phyloP scores from a whole-genome alignment of 1,139 yeast genomes.

The Yamadazyma diddensiae region DNA sequence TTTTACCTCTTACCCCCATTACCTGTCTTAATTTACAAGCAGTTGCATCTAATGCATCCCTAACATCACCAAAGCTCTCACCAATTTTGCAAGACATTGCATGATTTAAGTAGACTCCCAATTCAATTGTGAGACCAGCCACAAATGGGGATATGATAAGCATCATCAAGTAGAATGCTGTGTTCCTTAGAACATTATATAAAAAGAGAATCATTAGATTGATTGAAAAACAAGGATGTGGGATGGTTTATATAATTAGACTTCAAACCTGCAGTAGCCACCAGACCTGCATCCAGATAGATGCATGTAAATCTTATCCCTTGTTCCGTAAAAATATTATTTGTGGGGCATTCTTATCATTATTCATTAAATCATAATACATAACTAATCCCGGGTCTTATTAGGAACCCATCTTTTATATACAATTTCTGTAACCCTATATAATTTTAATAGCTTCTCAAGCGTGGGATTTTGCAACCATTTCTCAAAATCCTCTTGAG shows the following conservation, averaged over 20 bases:
- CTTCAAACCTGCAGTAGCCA: no score
- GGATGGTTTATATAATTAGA: no score
- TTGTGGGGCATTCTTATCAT: no score
- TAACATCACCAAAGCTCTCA: neutral
- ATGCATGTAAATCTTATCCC: no score
- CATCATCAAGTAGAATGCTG: constrained; percentile 1
- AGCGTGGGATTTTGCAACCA: no score
- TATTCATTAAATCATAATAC: neutral
- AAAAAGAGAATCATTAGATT: neutral
- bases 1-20: no score
- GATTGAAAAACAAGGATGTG: neutral
- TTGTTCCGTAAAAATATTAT: neutral
- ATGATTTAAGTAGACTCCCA: neutral
- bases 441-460: constrained; percentile 38
- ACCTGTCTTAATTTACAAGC: neutral
- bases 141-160: neutral
- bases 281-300: no score
- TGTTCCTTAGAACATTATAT: neutral
- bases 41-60: neutral
- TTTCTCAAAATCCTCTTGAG: constrained; percentile 43
- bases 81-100: neutral
- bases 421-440: constrained; percentile 59
- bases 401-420: constrained; percentile 84
- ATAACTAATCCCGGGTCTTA: constrained; percentile 63
- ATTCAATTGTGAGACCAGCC: neutral